Evolutionary conservation across 1,139 yeast species (phyloP).

Genomic region (Candida tunisiensis): DNA sequence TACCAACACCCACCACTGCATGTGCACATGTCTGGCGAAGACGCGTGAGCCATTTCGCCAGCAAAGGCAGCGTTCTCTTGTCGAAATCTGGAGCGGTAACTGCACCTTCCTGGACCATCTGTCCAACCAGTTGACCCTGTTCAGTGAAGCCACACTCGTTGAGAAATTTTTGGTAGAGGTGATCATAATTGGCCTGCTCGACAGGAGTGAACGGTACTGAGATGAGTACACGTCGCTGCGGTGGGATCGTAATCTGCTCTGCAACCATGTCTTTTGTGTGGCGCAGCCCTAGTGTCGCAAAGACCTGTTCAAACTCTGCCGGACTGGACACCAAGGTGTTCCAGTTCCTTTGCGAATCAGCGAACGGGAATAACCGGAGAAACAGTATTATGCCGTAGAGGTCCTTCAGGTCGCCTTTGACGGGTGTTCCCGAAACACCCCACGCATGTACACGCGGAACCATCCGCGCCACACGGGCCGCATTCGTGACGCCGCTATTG

Average conservation of each 20-base stretch:
- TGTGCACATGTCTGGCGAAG: conserved; percentile 75
- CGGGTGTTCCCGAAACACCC: conserved; percentile 96
- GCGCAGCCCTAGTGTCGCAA: conserved; percentile 40
- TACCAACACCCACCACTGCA: conserved; percentile 45
- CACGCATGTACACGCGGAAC: conserved; percentile 81
- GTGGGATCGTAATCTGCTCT: conserved; percentile 60
- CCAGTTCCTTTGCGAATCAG: conserved; percentile 16
- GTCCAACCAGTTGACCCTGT: conserved; percentile 31
- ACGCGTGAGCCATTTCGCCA: conserved; percentile 27
- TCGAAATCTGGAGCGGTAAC: no score
- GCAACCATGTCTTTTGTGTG: conserved; percentile 79
- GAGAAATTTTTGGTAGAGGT: conserved; percentile 42
- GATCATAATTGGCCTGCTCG: conserved; percentile 69
- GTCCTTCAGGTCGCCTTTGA: conserved; percentile 47
- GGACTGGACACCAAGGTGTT: conserved; percentile 15
- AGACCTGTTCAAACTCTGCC: conserved; percentile 29
- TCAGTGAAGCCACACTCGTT: conserved; percentile 43
- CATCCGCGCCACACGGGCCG: conserved; percentile 63
- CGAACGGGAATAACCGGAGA: conserved; percentile 50
- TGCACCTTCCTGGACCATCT: conserved; percentile 6
- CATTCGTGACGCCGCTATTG: conserved; percentile 51
- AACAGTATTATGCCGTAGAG: conserved; percentile 55
- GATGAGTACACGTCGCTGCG: conserved; percentile 52
- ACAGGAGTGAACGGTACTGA: conserved; percentile 63
- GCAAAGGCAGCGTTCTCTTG: conserved; percentile 1